phyloP scores from a whole-genome alignment of 75 land plant species.

The Azolla pinnata region DNA sequence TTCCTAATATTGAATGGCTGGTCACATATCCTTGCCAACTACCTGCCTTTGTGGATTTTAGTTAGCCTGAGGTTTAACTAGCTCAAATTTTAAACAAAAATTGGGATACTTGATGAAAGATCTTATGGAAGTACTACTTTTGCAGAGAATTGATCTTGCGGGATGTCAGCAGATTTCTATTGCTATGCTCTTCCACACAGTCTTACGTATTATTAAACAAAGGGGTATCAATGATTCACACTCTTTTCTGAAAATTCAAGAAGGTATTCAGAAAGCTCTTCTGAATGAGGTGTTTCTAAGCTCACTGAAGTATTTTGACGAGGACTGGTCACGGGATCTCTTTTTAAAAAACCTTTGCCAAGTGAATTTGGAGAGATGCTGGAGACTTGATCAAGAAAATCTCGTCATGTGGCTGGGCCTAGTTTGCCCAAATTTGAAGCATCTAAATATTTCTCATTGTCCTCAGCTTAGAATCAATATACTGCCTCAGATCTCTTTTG shows the following conservation, averaged over 20 bases:
- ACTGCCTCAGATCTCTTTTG: not conserved
- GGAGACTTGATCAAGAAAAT: not conserved
- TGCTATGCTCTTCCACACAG: not conserved
- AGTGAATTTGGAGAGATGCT: not conserved
- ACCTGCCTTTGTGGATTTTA: too few species aligned
- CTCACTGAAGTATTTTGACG: not conserved
- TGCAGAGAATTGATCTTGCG: constrained; percentile 1
- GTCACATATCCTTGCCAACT: too few species aligned
- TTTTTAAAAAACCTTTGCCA: not conserved
- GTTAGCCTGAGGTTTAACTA: too few species aligned
- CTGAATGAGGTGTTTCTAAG: not conserved
- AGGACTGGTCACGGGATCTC: not conserved
- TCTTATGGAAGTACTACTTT: too few species aligned
- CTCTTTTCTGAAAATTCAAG: not conserved
- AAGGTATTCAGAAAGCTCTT: not conserved
- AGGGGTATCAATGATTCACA: not conserved
- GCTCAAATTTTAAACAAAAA: too few species aligned
- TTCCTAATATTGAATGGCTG: too few species aligned
- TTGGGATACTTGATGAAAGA: too few species aligned
- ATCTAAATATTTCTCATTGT: constrained; percentile 3
- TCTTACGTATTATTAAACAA: not conserved
- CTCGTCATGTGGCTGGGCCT: not conserved
- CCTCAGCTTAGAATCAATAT: not conserved
- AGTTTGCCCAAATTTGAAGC: constrained; percentile 2
- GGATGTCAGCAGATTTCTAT: constrained; percentile 1